Conservation (phyloP, 495 filamentous ascomycete genomes). For the Podospora comata region DNA sequence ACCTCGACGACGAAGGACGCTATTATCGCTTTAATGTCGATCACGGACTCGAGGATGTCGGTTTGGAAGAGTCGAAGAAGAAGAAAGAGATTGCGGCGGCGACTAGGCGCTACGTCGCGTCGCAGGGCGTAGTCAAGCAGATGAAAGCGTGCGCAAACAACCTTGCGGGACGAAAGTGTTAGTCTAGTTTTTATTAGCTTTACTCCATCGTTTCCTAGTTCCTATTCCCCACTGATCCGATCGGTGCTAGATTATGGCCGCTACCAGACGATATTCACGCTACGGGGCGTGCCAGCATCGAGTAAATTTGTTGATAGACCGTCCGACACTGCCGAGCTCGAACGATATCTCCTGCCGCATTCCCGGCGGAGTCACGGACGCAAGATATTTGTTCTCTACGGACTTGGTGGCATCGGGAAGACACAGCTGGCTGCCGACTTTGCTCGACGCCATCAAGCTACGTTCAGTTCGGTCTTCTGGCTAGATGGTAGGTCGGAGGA, state of each 20-base stretch:
- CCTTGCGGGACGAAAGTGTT: conserved; percentile 5
- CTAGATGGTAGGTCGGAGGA: conserved; percentile 35
- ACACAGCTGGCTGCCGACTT: conserved; percentile 28
- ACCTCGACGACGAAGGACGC: conserved; percentile 34
- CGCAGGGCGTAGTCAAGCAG: conserved; percentile 38
- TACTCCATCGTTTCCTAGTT: conserved; percentile 15
- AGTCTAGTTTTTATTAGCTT: conserved; percentile 10
- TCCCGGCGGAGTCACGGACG: conserved; percentile 9
- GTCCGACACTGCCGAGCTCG: conserved; percentile 17
- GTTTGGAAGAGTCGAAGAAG: conserved; percentile 40
- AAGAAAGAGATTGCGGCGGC: conserved; percentile 38
- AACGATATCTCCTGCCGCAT: conserved; percentile 18
- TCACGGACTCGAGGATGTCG: conserved; percentile 43
- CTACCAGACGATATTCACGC: conserved; percentile 18
- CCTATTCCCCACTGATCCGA: conserved; percentile 7
- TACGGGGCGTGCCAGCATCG: conserved; percentile 20
- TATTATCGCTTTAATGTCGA: conserved; percentile 50
- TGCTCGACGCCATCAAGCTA: conserved; percentile 17
- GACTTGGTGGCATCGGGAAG: conserved; percentile 28
- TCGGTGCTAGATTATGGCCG: conserved; percentile 14
- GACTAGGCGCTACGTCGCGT: conserved; percentile 40
- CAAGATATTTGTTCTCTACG: conserved; percentile 27
- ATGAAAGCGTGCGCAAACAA: conserved; percentile 32
- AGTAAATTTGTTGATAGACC: conserved; percentile 19
- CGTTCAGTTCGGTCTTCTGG: conserved; percentile 30